Conservation (phyloP, 2,329 filamentous ascomycete species). For the Fusarium hostae region DNA sequence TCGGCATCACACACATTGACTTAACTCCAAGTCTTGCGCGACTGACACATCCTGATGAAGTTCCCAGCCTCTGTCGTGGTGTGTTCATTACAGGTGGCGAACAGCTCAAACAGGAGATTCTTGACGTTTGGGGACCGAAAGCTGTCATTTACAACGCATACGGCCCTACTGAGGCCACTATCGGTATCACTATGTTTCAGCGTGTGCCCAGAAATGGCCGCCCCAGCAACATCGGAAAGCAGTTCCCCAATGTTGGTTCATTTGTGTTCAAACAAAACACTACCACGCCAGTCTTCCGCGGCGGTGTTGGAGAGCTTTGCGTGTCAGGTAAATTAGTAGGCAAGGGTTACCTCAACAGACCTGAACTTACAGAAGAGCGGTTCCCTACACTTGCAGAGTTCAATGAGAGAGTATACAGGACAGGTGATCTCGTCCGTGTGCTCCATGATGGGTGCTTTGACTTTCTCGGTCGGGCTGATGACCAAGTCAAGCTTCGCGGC, state of each 20-base stretch:
- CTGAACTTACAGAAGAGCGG: constrained; percentile 78
- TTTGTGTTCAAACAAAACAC: constrained; percentile 79
- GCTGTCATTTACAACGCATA: constrained; percentile 92
- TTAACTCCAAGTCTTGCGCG: constrained; percentile 88
- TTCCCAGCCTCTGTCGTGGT: constrained; percentile 80
- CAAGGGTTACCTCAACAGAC: constrained; percentile 85
- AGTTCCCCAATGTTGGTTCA: constrained; percentile 88
- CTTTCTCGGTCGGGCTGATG: constrained; percentile 88
- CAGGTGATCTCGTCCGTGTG: constrained; percentile 87
- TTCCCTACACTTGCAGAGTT: constrained; percentile 74
- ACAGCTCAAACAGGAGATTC: constrained; percentile 86
- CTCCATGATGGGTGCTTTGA: constrained; percentile 85
- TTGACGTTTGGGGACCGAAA: constrained; percentile 84
- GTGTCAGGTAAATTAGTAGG: constrained; percentile 88
- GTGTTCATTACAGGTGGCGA: constrained; percentile 96
- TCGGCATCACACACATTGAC: constrained; percentile 89
- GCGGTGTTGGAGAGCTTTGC: constrained; percentile 87
- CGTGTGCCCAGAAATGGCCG: constrained; percentile 81
- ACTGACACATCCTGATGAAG: constrained; percentile 80
- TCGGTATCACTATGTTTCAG: constrained; percentile 91
- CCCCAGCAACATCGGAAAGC: constrained; percentile 86
- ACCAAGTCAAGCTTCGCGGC: constrained; percentile 91
- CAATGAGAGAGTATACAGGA: constrained; percentile 79
- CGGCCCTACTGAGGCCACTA: constrained; percentile 91
- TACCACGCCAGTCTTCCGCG: constrained; percentile 76